Evolutionary conservation across 352 stramenopile genomes (phyloP), one percentile per base, ranked within the genome.

Genomic region (Pythium plurisporium): DNA sequence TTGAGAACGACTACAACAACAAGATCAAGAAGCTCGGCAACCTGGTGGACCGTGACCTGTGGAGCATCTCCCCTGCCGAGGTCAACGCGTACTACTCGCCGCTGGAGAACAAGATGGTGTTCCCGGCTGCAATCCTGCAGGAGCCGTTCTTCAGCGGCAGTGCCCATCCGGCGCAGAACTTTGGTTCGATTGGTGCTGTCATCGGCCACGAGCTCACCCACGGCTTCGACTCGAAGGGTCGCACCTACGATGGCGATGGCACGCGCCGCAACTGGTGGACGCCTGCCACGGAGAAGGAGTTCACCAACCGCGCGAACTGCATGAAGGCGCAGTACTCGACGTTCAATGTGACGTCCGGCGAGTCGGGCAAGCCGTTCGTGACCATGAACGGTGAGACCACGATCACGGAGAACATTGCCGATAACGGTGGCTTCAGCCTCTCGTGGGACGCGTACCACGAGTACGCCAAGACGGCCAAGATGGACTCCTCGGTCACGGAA

Each of bases 201-300:
- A 87, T 97, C 12, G 94, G 90, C 0, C 94, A 98, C 65, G 94
- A 98, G 69, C 96, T 98, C 64, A 97, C 88, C 11, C 94, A 98
- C 59, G 94, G 91, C 1, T 98, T 97, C 57, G 94, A 98, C 67
- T 86, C 92, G 44, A 85, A 92, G 62, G 94, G 92, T 46, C 73
- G 82, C 8, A 86, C 94, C 44, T 96, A 84, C 55, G 79, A 93
- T 52, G 86, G 65, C 26, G 66, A 88, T 37, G 94, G 94, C 20
- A 96, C 96, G 55, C 82, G 96, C 73, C 77, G 90, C 14, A 76
- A 91, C 67, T 98, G 94, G 91, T 98, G 94, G 92, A 96, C 84
- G 1, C 43, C 77, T 20, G 62, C 72, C 22, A 95, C 95, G 11
- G 64, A 42, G n/a, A 60, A 67, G 7, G 83, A 89, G 40, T 98